These are phyloP conservation scores for Sporisorium iseilematis-ciliati DNA, from an alignment of 1,284 basidiomycete species.

Conservation along the genomic window DNA sequence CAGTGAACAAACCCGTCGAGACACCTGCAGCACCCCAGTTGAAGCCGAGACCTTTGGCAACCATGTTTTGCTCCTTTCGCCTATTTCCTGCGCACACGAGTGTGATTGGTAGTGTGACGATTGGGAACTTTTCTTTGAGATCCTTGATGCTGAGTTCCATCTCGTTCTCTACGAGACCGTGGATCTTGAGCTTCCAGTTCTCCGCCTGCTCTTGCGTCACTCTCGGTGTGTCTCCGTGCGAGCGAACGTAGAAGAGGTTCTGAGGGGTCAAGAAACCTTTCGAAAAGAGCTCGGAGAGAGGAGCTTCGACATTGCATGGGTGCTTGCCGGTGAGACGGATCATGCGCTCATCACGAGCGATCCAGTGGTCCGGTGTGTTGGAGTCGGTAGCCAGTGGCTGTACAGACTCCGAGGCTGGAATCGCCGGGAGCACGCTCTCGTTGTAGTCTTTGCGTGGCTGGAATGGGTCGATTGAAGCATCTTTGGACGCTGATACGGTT, in stretches of 20 bases:
- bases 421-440: conserved; percentile 36
- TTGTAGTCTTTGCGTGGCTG: conserved; percentile 31
- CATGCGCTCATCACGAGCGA: conserved; percentile 60
- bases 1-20: conserved; percentile 78
- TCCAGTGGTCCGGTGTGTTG: conserved; percentile 62
- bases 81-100: conserved; percentile 79
- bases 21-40: conserved; percentile 74
- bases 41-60: conserved; percentile 75
- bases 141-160: conserved; percentile 62
- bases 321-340: conserved; percentile 70
- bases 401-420: conserved; percentile 44
- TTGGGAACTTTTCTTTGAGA: conserved; percentile 73
- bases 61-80: conserved; percentile 78
- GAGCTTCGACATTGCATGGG: conserved; percentile 77
- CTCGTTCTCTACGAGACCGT: conserved; percentile 70
- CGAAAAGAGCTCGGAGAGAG: conserved; percentile 73
- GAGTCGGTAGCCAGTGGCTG: conserved; percentile 53
- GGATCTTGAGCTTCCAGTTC: conserved; percentile 74
- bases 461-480: conserved; percentile 17
- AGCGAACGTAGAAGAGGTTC: conserved; percentile 78
- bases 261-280: conserved; percentile 77
- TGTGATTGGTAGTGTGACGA: conserved; percentile 77
- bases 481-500: conserved; percentile 7
- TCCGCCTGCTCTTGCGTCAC: conserved; percentile 71
- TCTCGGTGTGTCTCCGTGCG: conserved; percentile 77